Conservation (phyloP, 768 basidiomycete species). For the Collybia sp. region DNA sequence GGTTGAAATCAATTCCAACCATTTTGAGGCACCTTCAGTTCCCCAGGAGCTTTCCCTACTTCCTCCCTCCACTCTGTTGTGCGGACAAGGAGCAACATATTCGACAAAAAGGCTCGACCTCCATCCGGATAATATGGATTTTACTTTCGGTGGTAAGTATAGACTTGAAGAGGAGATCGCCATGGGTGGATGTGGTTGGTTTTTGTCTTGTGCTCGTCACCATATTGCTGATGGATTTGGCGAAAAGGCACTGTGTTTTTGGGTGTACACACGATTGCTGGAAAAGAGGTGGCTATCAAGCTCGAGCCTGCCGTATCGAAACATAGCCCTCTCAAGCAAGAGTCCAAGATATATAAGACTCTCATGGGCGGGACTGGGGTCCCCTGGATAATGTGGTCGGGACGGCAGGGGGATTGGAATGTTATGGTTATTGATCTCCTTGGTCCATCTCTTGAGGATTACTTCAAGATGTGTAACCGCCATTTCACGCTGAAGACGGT, state of each 20-base stretch:
- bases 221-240: slow-evolving; percentile 7
- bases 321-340: slow-evolving; percentile 76
- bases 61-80: too few relatives aligned
- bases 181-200: slow-evolving; percentile 72
- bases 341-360: slow-evolving; percentile 89
- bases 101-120: slow-evolving; percentile 4
- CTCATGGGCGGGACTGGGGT: slow-evolving; percentile 87
- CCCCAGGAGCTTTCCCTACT: background rate
- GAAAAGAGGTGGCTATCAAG: slow-evolving; percentile 83
- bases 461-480: slow-evolving; percentile 86
- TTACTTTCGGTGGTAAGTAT: slow-evolving; percentile 71
- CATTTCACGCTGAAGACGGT: slow-evolving; percentile 95
- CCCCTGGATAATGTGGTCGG: slow-evolving; percentile 90
- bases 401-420: slow-evolving; percentile 90
- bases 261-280: slow-evolving; percentile 75
- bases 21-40: background rate
- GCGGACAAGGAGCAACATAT: background rate
- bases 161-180: slow-evolving; percentile 77
- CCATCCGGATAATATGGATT: slow-evolving; percentile 20
- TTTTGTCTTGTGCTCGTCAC: slow-evolving; percentile 1
- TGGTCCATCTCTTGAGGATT: slow-evolving; percentile 83
- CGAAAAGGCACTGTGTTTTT: slow-evolving; percentile 71
- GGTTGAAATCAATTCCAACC: slow-evolving; percentile 2
- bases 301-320: slow-evolving; percentile 59
- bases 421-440: slow-evolving; percentile 98